Base-by-base conservation (phyloP, 192 early-diverging fungal species). In the Coemansia sp. region DNA sequence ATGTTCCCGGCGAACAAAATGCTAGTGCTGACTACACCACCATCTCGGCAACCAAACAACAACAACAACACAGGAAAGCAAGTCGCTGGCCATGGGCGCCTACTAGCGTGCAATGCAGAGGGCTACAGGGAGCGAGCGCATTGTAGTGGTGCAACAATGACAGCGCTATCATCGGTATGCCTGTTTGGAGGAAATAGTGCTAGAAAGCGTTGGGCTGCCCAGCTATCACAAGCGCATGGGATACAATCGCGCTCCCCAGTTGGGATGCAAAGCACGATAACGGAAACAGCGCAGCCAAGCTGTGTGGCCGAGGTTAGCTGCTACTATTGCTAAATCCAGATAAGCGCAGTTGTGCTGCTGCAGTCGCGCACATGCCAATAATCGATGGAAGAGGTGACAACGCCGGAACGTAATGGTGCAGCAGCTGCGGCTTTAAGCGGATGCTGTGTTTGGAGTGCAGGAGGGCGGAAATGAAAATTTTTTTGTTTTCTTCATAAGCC, bases 241-340 rank as follows among this genome's bases (percentile, higher is more conserved):
- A 38, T 14, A 38, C 56, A 58, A 58, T 54, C 51, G 12, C 29
- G 4, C 51, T 17, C 31, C 56, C 35, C 10, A 54, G 19, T 11
- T 20, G 7, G 56, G 10, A 37, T 37, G 20, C 19, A 37, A 8
- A 32, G 22, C 56, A 15, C 56, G 8, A n/a, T 9, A 9, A 20
- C 35, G 1, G 12, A 24, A 1, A 20, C 19, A 22, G 56, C 19
- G n/a, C 35, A 32, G 17, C 19, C n/a, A 27, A n/a, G 56, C 35
- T 19, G 56, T 20, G 19, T 37, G 35, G 32, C 17, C 2, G n/a
- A 38, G 56, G 19, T 32, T 22, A 36, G 11, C n/a, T 35, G 12
- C 17, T 58, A 58, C 56, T 58, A 58, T 35, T 58, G 19, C 56
- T 58, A 22, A 56, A 58, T 58, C 56, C 56, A 58, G 56, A 58